Evolutionary conservation across 176 grass and related monocot species (phyloP).

Genomic region (Poa annua): DNA sequence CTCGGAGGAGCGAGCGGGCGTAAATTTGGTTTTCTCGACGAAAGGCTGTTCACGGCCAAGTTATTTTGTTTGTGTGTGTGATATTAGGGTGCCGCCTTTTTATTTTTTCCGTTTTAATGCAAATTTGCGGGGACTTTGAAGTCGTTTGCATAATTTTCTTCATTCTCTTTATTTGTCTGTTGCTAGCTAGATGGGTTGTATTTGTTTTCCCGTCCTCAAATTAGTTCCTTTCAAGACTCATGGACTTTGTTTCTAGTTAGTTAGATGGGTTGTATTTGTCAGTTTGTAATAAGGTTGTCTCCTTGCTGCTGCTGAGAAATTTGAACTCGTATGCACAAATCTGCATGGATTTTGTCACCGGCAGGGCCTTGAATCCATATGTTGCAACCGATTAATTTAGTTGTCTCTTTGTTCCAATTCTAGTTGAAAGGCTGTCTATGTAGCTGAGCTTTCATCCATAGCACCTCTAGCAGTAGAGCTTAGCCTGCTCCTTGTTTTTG

Average conservation of each 20-base stretch:
- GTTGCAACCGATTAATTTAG: slow-evolving; percentile 11
- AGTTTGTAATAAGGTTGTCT: background rate
- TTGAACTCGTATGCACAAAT: background rate
- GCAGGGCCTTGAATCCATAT: slow-evolving; percentile 4
- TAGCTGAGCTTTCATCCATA: background rate
- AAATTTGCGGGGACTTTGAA: background rate
- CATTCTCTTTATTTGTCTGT: background rate
- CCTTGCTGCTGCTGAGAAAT: background rate
- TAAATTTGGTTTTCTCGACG: background rate
- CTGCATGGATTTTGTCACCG: background rate
- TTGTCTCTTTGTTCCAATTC: background rate
- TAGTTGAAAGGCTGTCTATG: slow-evolving; percentile 6
- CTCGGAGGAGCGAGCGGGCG: too few relatives aligned
- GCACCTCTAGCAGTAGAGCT: background rate
- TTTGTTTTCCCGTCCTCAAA: background rate
- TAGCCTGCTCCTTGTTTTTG: background rate
- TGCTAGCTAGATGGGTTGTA: background rate
- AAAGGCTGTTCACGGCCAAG: background rate
- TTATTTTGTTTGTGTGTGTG: background rate
- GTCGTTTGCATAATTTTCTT: background rate
- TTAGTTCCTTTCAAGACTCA: slow-evolving; percentile 19
- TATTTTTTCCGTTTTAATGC: background rate
- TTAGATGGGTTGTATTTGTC: slow-evolving; percentile 18
- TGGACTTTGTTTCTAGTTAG: slow-evolving; percentile 15
- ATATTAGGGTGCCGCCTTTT: background rate